Percentiles rank a stretch among this genome's conserved stretches.
Conservation (phyloP, 2,329 filamentous ascomycete genomes). For the Allantophomopsis lycopodina region DNA sequence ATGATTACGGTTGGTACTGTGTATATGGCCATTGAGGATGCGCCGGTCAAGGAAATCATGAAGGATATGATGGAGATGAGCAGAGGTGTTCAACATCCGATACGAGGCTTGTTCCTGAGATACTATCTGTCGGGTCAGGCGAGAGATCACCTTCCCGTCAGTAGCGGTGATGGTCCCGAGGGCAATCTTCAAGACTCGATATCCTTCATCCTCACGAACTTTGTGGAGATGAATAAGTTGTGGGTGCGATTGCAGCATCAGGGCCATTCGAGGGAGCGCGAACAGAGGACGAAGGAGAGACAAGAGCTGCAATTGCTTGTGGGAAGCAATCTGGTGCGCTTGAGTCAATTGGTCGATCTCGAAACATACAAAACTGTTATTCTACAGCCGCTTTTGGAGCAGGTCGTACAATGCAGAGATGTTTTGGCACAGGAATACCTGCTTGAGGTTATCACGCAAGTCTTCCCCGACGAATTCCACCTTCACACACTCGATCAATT, state of each 20-base stretch:
- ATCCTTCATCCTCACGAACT: slow-evolving; percentile 95
- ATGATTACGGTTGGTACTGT: slow-evolving; percentile 99
- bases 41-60: slow-evolving; percentile 98
- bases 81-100: slow-evolving; percentile 90
- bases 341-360: slow-evolving; percentile 91
- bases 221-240: slow-evolving; percentile 99
- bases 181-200: slow-evolving; percentile 96
- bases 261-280: slow-evolving; percentile 86
- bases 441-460: slow-evolving; percentile 94
- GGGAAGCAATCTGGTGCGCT: slow-evolving; percentile 85
- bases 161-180: slow-evolving; percentile 78
- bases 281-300: slow-evolving; percentile 84
- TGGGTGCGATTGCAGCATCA: slow-evolving; percentile 98
- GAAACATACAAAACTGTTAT: slow-evolving; percentile 90
- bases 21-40: slow-evolving; percentile 97
- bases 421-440: slow-evolving; percentile 96
- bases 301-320: slow-evolving; percentile 93
- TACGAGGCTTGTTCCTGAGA: slow-evolving; percentile 84
- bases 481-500: slow-evolving; percentile 93
- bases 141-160: slow-evolving; percentile 71
- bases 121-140: slow-evolving; percentile 96
- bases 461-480: slow-evolving; percentile 97
- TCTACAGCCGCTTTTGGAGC: slow-evolving; percentile 76
- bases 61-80: slow-evolving; percentile 99
- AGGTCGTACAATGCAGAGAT: slow-evolving; percentile 95